Evolutionary conservation across 2,329 filamentous ascomycete genomes (phyloP), one percentile per base, ranked within the genome.

Genomic region (Ascochyta viciae-villosae): DNA sequence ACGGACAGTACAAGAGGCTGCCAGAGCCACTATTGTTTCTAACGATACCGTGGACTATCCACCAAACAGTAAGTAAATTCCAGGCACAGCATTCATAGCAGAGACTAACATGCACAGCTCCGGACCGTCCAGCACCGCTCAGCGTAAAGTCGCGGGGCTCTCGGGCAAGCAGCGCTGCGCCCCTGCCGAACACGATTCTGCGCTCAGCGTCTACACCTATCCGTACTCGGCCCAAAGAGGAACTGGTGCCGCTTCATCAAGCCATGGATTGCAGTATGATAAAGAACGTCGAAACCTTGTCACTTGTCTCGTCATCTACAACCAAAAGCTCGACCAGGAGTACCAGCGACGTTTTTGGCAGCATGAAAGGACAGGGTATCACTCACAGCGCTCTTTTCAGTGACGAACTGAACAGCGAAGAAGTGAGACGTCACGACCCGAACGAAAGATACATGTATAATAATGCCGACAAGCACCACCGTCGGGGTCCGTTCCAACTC

Each of bases 81-180:
- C 4, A 16, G 4, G 22, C 4, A 12, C 1, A 27, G 3, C 6
- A n/a, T 3, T 4, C 9, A 4, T 13, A 19, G 27, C 19, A 8
- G 5, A 3, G 7, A 9, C 34, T 57, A 3, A 57, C 8, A 6
- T 19, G 22, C 19, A 12, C 19, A 67, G 64, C 67, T 8, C 70
- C 70, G 0, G 70, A 72, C 29, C 67, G 70, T 23, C 69, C 70
- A 8, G 62, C 62, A 4, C 69, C 70, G 3, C 60, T 72, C 0
- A 66, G 57, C 6, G 45, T 68, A 19, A 57, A 51, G 44, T 58
- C 62, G 6, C 49, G 57, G 0, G 45, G 49, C 27, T 64, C 63
- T 7, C 41, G 39, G 9, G 39, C 34, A 6, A 57, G 42, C 8
- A 48, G 38, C n/a, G 43, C 44, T 4, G 58, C 42, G 22, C 37